Evolutionary conservation across 140 eudicot genomes (phyloP).

Genomic region (Oenanthe javanica): DNA sequence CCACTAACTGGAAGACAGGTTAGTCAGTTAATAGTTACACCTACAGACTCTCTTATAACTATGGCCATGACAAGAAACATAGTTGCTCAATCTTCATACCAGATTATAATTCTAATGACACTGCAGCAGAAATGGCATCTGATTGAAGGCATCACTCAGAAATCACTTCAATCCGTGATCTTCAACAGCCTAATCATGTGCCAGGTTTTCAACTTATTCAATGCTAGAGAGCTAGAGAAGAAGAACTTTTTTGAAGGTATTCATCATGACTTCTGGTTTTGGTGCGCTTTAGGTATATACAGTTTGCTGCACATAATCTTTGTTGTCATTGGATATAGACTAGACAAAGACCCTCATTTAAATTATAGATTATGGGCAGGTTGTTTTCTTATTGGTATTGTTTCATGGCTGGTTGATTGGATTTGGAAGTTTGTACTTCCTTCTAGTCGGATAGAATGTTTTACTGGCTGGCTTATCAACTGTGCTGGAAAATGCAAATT

Average conservation of each 20-base stretch:
- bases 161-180: background rate
- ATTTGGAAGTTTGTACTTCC: background rate
- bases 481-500: background rate
- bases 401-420: conserved; percentile 10
- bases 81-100: conserved; percentile 5
- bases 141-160: background rate
- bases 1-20: background rate
- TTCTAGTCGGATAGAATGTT: background rate
- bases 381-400: background rate
- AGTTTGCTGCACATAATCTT: background rate
- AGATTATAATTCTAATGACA: background rate
- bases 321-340: background rate
- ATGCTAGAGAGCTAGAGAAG: conserved; percentile 7
- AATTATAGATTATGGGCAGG: background rate
- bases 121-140: background rate
- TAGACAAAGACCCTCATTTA: background rate
- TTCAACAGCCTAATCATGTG: conserved; percentile 6
- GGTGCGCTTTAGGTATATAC: background rate
- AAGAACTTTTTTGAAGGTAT: conserved; percentile 7
- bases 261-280: background rate
- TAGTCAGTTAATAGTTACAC: background rate
- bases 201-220: conserved; percentile 8
- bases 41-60: conserved; percentile 9
- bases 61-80: conserved; percentile 8
- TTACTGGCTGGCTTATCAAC: background rate